Evolutionary conservation across 352 stramenopile genomes (phyloP), one percentile per base, ranked within the genome.

Genomic region (Elongisporangium anandrum): DNA sequence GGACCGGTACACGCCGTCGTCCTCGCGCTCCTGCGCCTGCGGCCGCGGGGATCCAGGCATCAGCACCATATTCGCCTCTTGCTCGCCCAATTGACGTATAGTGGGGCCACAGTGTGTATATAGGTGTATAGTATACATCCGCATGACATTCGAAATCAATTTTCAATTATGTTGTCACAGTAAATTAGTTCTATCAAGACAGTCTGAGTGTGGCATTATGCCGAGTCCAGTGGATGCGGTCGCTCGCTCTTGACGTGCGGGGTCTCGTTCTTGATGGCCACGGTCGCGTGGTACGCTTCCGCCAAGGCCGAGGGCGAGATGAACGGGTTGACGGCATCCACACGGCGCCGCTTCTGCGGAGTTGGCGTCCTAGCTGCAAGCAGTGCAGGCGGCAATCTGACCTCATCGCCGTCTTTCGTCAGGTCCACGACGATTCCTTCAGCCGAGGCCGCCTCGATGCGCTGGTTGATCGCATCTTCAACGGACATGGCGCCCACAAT

Each of bases 1-100:
- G 2, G 82, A 92, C 56, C 82, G 85, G 63, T 94, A 94, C 55
- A 92, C 78, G 60, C 85, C 82, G 59, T 88, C 79, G 63, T 85
- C 72, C 17, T 83, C 66, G 9, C 29, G 29, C 45, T 79, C 72
- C 17, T 81, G 65, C 9, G 62, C 59, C 49, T 58, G 57, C 23
- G 80, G 80, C 9, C 81, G 81, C 34, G 81, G 81, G 34, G 81
- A 88, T 16, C 79, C 79, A 3, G 79, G 79, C 79, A 89, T 85
- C 9, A 85, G 61, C 75, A 65, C 54, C 77, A 87, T 86, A 6
- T n/a, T 49, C 24, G 24, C 24, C 24, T 41, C 29, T 41, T 2
- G 29, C 5, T 41, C 13, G 29, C 29, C 9, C 13, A 15, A 2
- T 41, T 41, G 29, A 15, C 13, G 29, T 41, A 15, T 41, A 41